Conservation (phyloP, 2,329 filamentous ascomycete species). For the Exutisphaerella laricina region DNA sequence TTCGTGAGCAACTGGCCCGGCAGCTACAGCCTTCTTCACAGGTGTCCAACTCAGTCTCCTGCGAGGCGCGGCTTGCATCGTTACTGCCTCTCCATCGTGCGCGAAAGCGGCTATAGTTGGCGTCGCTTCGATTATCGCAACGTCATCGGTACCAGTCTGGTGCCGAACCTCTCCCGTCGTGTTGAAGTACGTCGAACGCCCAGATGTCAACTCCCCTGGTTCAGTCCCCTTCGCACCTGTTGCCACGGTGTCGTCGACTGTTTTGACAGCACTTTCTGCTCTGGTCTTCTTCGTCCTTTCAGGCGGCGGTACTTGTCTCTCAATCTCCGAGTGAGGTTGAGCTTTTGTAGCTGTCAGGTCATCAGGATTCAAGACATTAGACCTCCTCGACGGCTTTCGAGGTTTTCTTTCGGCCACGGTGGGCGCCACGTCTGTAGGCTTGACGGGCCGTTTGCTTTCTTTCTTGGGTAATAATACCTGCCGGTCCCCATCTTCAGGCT, state of each 20-base stretch:
- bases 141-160: not conserved
- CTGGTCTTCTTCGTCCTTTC: not conserved
- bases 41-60: constrained; percentile 22
- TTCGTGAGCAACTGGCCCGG: no score
- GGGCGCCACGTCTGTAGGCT: not conserved
- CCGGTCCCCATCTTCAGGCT: not conserved
- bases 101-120: constrained; percentile 2
- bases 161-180: not conserved
- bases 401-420: constrained; percentile 12
- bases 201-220: not conserved
- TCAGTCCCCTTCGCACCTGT: no score
- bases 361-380: constrained; percentile 28
- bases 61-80: constrained; percentile 5
- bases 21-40: constrained; percentile 13
- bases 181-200: not conserved
- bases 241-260: not conserved
- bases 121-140: not conserved
- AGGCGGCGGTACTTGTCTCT: not conserved
- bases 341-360: constrained; percentile 15
- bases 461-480: constrained; percentile 1
- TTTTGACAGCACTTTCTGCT: not conserved
- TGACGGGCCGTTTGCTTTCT: constrained; percentile 10
- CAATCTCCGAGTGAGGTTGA: not conserved
- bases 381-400: constrained; percentile 22
- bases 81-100: not conserved